Evolutionary conservation across 2,329 filamentous ascomycete genomes (phyloP).

Genomic region (Fusarium tuaranense): DNA sequence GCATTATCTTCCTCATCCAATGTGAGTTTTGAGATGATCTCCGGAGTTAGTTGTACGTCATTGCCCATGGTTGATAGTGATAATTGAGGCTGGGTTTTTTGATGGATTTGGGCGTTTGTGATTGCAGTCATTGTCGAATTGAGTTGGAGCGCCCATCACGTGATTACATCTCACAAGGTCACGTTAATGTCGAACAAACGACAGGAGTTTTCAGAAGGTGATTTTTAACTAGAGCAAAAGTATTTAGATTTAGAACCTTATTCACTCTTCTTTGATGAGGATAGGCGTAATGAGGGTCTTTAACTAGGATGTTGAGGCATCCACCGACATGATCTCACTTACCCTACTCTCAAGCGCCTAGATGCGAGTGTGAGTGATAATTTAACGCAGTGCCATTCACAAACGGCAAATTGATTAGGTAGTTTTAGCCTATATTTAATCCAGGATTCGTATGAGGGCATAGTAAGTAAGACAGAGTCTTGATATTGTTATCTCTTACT

Average conservation of each 20-base stretch:
- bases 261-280: neutral
- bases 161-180: neutral
- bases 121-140: neutral
- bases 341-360: neutral
- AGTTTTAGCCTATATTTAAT: fast-evolving
- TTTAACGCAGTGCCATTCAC: neutral
- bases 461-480: neutral
- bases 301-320: neutral
- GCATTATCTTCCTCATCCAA: neutral
- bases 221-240: neutral
- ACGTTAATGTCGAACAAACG: neutral
- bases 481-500: neutral
- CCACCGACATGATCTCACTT: neutral
- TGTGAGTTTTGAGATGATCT: neutral
- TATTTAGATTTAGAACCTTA: neutral
- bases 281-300: neutral
- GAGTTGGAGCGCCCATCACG: neutral
- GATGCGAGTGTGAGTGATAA: too few species aligned
- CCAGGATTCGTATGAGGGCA: fast-evolving
- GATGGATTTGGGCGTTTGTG: neutral
- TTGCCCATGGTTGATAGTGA: neutral
- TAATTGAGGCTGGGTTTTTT: neutral
- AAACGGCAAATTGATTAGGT: neutral
- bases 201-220: neutral
- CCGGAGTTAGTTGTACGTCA: neutral